Percentiles rank a stretch among this genome's conserved stretches.
These are phyloP conservation scores for Mariannaea sp. DNA, from an alignment of 2,329 filamentous ascomycete genomes.

Conservation along the genomic window DNA sequence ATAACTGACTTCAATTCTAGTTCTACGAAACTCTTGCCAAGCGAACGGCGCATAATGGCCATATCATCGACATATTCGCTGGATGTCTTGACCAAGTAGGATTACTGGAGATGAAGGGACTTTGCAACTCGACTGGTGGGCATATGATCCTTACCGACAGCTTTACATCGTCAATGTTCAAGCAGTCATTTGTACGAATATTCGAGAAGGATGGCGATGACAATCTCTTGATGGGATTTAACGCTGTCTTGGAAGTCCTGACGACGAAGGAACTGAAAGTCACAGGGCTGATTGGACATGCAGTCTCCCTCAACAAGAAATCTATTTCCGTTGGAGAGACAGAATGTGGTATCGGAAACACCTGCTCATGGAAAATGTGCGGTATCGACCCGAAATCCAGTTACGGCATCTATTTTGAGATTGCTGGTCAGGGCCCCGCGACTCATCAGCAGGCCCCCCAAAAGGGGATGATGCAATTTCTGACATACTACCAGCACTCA, in stretches of 20 bases:
- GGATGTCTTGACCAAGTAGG: constrained; percentile 97
- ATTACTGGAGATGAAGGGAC: constrained; percentile 95
- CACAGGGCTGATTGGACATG: constrained; percentile 94
- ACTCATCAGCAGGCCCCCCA: constrained; percentile 85
- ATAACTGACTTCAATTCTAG: constrained; percentile 49
- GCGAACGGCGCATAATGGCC: constrained; percentile 92
- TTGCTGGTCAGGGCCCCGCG: constrained; percentile 89
- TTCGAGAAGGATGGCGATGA: constrained; percentile 97
- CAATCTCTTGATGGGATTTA: constrained; percentile 97
- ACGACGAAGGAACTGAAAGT: constrained; percentile 99
- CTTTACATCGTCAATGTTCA: constrained; percentile 99
- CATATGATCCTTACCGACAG: constrained; percentile 99
- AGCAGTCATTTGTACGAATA: constrained; percentile 94
- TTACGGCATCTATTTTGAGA: constrained; percentile 97
- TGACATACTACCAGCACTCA: constrained; percentile 98
- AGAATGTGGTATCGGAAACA: constrained; percentile 97
- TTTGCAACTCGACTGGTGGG: constrained; percentile 93
- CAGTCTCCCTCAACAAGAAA: constrained; percentile 97
- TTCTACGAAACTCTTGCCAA: constrained; percentile 97
- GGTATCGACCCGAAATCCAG: constrained; percentile 93
- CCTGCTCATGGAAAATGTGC: constrained; percentile 99
- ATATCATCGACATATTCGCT: constrained; percentile 97
- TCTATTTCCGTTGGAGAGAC: constrained; percentile 96
- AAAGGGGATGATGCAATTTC: constrained; percentile 95
- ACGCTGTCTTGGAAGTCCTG: constrained; percentile 90